These are phyloP conservation scores for Stentor coeruleus DNA, from an alignment of 73 alveolate species.

Conservation along the genomic window DNA sequence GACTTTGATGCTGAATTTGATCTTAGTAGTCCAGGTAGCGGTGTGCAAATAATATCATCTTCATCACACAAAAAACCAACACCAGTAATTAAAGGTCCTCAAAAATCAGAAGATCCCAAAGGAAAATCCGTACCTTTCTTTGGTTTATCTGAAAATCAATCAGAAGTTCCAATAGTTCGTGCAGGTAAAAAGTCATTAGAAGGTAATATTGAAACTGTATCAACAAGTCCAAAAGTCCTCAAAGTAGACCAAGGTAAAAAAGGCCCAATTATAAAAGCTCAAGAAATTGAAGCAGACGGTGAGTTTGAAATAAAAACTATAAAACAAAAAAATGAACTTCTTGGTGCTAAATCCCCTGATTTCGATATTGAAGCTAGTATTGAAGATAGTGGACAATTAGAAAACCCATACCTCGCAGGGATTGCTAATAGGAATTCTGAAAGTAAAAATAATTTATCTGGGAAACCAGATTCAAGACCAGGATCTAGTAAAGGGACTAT, in stretches of 20 bases:
- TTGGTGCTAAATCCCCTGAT: slow-evolving; percentile 18
- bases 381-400: slow-evolving; percentile 13
- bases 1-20: too few relatives aligned
- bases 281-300: background rate
- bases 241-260: background rate
- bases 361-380: slow-evolving; percentile 3
- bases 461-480: background rate
- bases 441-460: background rate
- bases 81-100: too few relatives aligned
- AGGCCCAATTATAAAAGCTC: background rate
- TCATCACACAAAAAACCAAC: too few relatives aligned
- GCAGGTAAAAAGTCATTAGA: too few relatives aligned
- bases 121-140: too few relatives aligned
- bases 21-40: too few relatives aligned
- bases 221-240: background rate
- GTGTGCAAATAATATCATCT: too few relatives aligned
- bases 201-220: too few relatives aligned
- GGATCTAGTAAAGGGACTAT: background rate
- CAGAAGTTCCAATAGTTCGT: too few relatives aligned
- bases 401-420: background rate
- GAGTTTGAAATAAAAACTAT: background rate
- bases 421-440: background rate
- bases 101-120: too few relatives aligned
- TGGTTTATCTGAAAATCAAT: too few relatives aligned
- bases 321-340: too few relatives aligned